Evolutionary conservation across 2,329 filamentous ascomycete species (phyloP).

Genomic region (Fusarium tupiense): DNA sequence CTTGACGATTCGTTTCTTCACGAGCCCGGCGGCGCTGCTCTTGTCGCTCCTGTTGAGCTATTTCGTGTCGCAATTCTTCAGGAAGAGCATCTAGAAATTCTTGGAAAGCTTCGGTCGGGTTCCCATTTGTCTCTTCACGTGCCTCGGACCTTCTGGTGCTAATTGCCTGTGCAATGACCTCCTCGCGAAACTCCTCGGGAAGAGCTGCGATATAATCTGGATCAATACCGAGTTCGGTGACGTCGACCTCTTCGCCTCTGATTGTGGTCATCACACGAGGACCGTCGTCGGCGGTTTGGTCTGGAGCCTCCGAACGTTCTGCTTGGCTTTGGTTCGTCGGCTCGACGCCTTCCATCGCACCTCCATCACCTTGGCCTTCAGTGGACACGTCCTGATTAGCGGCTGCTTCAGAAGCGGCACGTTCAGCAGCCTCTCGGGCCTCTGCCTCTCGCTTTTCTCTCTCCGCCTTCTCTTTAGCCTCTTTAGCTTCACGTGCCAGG

Average conservation of each 20-base stretch:
- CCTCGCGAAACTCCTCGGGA: constrained; percentile 95
- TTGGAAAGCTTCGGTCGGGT: constrained; percentile 85
- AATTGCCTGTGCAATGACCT: constrained; percentile 92
- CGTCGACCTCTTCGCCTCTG: constrained; percentile 86
- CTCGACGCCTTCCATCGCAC: constrained; percentile 84
- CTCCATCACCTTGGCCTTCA: constrained; percentile 35
- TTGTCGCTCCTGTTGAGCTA: constrained; percentile 88
- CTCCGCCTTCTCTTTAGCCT: constrained; percentile 73
- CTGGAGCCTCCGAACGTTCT: constrained; percentile 44
- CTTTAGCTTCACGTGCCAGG: constrained; percentile 74
- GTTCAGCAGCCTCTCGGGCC: constrained; percentile 68
- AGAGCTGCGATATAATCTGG: constrained; percentile 94
- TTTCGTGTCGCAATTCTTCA: constrained; percentile 87
- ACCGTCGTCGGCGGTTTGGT: constrained; percentile 38
- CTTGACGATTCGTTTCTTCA: constrained; percentile 79
- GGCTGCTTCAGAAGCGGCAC: constrained; percentile 68
- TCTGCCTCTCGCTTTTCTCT: constrained; percentile 76
- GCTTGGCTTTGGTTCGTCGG: constrained; percentile 52
- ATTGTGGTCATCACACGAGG: constrained; percentile 82
- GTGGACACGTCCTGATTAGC: constrained; percentile 11
- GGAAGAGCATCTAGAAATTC: constrained; percentile 95
- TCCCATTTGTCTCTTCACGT: constrained; percentile 72
- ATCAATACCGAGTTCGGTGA: constrained; percentile 94
- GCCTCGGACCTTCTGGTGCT: constrained; percentile 84
- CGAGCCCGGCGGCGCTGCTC: constrained; percentile 90